Evolutionary conservation across 352 stramenopile species (phyloP).

Genomic region (Globisporangium paddicum): DNA sequence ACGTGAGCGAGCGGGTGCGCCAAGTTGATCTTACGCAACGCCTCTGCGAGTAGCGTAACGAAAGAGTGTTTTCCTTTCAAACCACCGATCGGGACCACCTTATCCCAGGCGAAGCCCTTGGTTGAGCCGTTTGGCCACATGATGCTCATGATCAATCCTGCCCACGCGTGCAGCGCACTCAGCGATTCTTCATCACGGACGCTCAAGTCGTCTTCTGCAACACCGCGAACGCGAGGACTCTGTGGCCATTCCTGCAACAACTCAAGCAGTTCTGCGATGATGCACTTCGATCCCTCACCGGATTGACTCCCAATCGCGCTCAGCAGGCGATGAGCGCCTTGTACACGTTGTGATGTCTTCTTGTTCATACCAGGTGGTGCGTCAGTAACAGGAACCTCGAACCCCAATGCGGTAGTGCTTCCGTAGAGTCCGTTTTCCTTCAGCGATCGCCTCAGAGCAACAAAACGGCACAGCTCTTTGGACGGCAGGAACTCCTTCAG

Average conservation of each 20-base stretch:
- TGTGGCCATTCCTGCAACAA: conserved; percentile 66
- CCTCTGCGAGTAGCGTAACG: conserved; percentile 69
- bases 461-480: conserved; percentile 64
- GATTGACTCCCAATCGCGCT: conserved; percentile 65
- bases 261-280: conserved; percentile 69
- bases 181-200: conserved; percentile 68
- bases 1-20: conserved; percentile 70
- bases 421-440: conserved; percentile 51
- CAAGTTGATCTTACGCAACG: conserved; percentile 70
- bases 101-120: conserved; percentile 80
- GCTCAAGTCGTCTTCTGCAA: conserved; percentile 20
- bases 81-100: conserved; percentile 60
- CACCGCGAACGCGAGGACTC: conserved; percentile 1
- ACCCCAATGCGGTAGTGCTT: conserved; percentile 22
- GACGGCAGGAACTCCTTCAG: conserved; percentile 73
- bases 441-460: conserved; percentile 40
- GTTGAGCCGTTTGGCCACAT: conserved; percentile 76
- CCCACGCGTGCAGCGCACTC: conserved; percentile 80
- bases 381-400: conserved; percentile 30
- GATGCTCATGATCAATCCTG: conserved; percentile 83
- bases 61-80: conserved; percentile 76
- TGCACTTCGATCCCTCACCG: conserved; percentile 66
- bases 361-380: conserved; percentile 34
- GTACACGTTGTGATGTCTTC: conserved; percentile 47
- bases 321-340: conserved; percentile 64